Percentiles rank a stretch among this genome's conserved stretches.
Evolutionary conservation across 495 filamentous ascomycete genomes (phyloP).

Genomic region (Daldinia loculata): DNA sequence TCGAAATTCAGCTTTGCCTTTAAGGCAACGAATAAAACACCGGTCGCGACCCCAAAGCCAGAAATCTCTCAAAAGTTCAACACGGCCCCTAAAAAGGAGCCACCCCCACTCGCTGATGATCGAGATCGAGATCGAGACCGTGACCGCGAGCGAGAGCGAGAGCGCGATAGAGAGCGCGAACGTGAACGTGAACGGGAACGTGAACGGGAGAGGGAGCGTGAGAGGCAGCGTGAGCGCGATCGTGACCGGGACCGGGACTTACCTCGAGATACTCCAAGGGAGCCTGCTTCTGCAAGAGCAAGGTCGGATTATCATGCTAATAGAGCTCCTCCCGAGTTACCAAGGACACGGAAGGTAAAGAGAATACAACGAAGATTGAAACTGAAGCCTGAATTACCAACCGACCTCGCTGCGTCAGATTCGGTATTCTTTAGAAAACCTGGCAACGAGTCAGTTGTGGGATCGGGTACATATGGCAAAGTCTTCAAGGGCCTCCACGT

Average conservation of each 20-base stretch:
- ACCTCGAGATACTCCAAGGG: slow-evolving; percentile 57
- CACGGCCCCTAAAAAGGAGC: slow-evolving; percentile 56
- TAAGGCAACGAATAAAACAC: slow-evolving; percentile 71
- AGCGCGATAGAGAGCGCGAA: slow-evolving; percentile 17
- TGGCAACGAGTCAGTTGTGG: slow-evolving; percentile 92
- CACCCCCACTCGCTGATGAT: slow-evolving; percentile 40
- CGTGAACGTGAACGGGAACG: slow-evolving; percentile 22
- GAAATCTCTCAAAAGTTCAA: slow-evolving; percentile 79
- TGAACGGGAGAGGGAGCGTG: slow-evolving; percentile 10
- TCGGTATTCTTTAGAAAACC: slow-evolving; percentile 93
- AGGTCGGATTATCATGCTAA: slow-evolving; percentile 57
- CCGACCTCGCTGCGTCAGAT: slow-evolving; percentile 76
- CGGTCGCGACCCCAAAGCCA: slow-evolving; percentile 69
- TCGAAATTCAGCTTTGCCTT: slow-evolving; percentile 90
- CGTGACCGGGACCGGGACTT: slow-evolving; percentile 55
- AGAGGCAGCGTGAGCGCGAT: slow-evolving; percentile 8
- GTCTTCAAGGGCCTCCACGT: slow-evolving; percentile 98
- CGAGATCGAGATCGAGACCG: slow-evolving; percentile 52
- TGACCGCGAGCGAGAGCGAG: slow-evolving; percentile 17
- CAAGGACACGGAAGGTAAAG: slow-evolving; percentile 67
- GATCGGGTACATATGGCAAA: slow-evolving; percentile 94
- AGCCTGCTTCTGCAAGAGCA: slow-evolving; percentile 63
- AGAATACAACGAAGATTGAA: slow-evolving; percentile 76
- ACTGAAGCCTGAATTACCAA: slow-evolving; percentile 70
- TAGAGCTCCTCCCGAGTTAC: slow-evolving; percentile 56